Evolutionary conservation across 257 asterid genomes (phyloP).

Genomic region (Sherardia arvensis): DNA sequence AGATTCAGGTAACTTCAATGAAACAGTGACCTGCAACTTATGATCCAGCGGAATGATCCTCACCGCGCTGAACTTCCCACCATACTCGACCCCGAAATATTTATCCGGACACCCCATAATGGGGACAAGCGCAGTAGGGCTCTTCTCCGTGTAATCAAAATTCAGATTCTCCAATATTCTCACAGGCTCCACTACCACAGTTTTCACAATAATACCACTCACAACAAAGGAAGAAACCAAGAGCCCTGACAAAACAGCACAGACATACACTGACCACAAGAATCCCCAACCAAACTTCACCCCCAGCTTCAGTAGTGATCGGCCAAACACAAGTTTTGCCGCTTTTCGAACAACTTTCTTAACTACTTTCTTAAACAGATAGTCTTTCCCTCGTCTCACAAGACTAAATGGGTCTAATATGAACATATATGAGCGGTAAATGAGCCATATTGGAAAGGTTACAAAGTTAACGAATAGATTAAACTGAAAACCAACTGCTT

Average conservation of each 20-base stretch:
- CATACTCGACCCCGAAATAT: slow-evolving; percentile 26
- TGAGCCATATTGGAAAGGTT: slow-evolving; percentile 36
- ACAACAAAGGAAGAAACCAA: slow-evolving; percentile 57
- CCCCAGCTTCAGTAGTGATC: slow-evolving; percentile 52
- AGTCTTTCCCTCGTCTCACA: slow-evolving; percentile 27
- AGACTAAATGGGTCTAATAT: slow-evolving; percentile 58
- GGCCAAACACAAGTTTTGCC: slow-evolving; percentile 30
- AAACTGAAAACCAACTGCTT: slow-evolving; percentile 46
- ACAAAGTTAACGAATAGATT: slow-evolving; percentile 32
- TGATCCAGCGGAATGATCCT: slow-evolving; percentile 60
- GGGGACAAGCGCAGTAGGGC: slow-evolving; percentile 74
- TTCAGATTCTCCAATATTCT: slow-evolving; percentile 51
- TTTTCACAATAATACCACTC: slow-evolving; percentile 50
- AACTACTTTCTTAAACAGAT: slow-evolving; percentile 19
- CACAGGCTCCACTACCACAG: slow-evolving; percentile 66
- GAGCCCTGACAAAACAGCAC: slow-evolving; percentile 52
- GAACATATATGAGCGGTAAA: slow-evolving; percentile 48
- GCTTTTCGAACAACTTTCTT: slow-evolving; percentile 22
- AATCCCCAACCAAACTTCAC: slow-evolving; percentile 84
- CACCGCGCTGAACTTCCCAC: slow-evolving; percentile 30
- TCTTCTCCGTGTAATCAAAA: slow-evolving; percentile 79
- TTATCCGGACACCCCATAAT: slow-evolving; percentile 25
- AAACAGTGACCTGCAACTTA: slow-evolving; percentile 62
- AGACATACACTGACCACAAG: slow-evolving; percentile 76
- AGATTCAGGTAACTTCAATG: slow-evolving; percentile 69